Percentiles rank a stretch among this genome's conserved stretches.
Evolutionary conservation across 176 grass and related monocot species (phyloP).

Genomic region (Aegilops bicornis): DNA sequence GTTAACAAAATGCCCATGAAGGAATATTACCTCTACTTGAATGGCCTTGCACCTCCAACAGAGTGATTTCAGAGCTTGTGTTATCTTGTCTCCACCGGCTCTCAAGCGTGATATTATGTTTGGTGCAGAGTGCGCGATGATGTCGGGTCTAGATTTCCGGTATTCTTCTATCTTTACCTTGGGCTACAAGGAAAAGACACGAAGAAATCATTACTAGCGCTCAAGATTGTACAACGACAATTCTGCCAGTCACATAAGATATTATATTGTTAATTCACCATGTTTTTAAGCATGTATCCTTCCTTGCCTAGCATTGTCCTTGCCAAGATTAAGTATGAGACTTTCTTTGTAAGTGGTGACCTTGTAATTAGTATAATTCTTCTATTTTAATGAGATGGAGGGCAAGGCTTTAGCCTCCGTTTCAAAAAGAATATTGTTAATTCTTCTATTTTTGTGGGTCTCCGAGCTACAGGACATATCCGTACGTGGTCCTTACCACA

Average conservation of each 20-base stretch:
- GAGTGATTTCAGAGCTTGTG: conserved; percentile 72
- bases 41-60: conserved; percentile 75
- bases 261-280: neutral
- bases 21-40: conserved; percentile 68
- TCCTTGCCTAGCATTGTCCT: neutral
- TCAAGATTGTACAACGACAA: neutral
- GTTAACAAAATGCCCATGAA: neutral
- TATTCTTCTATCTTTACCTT: conserved; percentile 69
- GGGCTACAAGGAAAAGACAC: conserved; percentile 32
- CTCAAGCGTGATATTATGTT: conserved; percentile 79
- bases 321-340: neutral
- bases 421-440: neutral
- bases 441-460: no score
- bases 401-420: no score
- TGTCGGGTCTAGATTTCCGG: conserved; percentile 64
- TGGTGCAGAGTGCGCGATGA: conserved; percentile 68
- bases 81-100: conserved; percentile 80
- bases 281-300: neutral
- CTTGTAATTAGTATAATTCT: no score
- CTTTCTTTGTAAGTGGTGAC: neutral
- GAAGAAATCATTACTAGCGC: neutral
- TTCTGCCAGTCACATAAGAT: neutral
- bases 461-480: no score
- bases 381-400: no score
- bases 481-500: no score